phyloP scores from a whole-genome alignment of 2,329 filamentous ascomycete species.

The Capronia americana region DNA sequence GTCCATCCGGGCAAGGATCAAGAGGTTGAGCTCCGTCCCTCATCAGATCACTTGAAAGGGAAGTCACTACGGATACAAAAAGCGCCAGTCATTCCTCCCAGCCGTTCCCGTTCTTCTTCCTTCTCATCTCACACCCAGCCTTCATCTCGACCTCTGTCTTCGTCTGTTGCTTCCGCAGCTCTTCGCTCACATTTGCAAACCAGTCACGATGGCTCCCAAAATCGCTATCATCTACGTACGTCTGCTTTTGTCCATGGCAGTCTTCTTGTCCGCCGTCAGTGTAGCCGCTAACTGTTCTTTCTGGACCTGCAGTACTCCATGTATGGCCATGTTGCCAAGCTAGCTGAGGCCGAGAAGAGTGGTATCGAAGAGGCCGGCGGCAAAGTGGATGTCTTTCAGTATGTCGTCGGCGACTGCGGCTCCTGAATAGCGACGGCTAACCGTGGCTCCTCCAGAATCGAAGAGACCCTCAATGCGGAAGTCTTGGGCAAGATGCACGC shows the following conservation, averaged over 20 bases:
- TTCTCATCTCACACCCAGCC: conserved; percentile 4
- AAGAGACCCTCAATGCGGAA: conserved; percentile 84
- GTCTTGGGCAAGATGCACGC: conserved; percentile 92
- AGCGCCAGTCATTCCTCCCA: not conserved
- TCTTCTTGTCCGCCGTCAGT: not conserved
- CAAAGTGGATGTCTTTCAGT: conserved; percentile 81
- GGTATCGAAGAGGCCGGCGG: conserved; percentile 90
- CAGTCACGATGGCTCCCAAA: conserved; percentile 78
- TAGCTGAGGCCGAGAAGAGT: conserved; percentile 88
- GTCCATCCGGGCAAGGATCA: not conserved
- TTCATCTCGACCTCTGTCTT: not conserved
- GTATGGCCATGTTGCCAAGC: conserved; percentile 85
- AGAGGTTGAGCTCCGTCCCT: not conserved
- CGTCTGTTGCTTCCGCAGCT: conserved; percentile 2
- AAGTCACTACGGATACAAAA: conserved; percentile 22
- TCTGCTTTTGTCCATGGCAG: conserved; percentile 38
- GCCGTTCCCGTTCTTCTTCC: not conserved
- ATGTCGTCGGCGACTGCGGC: conserved; percentile 43
- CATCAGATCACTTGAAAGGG: conserved; percentile 1
- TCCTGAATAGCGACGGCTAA: not conserved
- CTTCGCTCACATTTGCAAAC: conserved; percentile 1
- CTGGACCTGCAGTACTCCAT: conserved; percentile 74
- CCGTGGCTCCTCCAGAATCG: conserved; percentile 61
- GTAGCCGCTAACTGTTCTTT: conserved; percentile 15
- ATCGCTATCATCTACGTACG: conserved; percentile 88